Conservation (phyloP, 495 filamentous ascomycete species). For the Tetracladium marchalianum region DNA sequence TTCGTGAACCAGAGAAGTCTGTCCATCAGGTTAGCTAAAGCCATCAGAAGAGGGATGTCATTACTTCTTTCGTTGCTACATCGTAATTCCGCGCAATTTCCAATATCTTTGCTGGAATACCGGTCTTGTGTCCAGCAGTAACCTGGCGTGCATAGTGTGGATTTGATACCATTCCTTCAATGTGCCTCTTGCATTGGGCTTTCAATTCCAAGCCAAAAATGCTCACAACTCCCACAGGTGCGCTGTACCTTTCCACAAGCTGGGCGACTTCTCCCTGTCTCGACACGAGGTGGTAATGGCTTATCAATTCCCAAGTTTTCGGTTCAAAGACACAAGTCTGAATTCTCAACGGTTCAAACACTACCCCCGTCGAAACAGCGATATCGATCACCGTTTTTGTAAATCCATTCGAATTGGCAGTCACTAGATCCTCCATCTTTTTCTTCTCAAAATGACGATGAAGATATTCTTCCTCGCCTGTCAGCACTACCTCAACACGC, state of each 20-base stretch:
- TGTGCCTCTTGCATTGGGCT: slow-evolving; percentile 28
- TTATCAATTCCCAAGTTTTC: slow-evolving; percentile 31
- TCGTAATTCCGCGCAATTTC: slow-evolving; percentile 31
- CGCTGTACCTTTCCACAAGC: slow-evolving; percentile 26
- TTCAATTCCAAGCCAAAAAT: slow-evolving; percentile 29
- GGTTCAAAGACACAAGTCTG: slow-evolving; percentile 37
- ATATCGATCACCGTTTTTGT: slow-evolving; percentile 23
- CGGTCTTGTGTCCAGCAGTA: slow-evolving; percentile 31
- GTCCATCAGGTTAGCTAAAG: neutral
- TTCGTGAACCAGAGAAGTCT: slow-evolving; percentile 29
- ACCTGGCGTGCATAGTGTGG: slow-evolving; percentile 31
- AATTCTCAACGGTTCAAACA: slow-evolving; percentile 30
- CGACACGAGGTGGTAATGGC: slow-evolving; percentile 29
- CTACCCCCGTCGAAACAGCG: slow-evolving; percentile 31
- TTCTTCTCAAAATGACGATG: slow-evolving; percentile 33
- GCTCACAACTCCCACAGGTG: slow-evolving; percentile 33
- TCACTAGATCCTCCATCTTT: slow-evolving; percentile 31
- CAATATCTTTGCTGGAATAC: slow-evolving; percentile 31
- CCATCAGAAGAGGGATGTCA: neutral
- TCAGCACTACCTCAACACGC: slow-evolving; percentile 33
- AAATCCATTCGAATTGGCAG: slow-evolving; percentile 31
- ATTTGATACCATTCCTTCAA: slow-evolving; percentile 31
- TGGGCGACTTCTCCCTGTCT: slow-evolving; percentile 22
- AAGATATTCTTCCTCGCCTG: slow-evolving; percentile 39
- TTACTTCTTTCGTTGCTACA: slow-evolving; percentile 22